Evolutionary conservation across 129 eudicot genomes (phyloP), one percentile per base, ranked within the genome.

Genomic region (Pulicaria dysenterica): DNA sequence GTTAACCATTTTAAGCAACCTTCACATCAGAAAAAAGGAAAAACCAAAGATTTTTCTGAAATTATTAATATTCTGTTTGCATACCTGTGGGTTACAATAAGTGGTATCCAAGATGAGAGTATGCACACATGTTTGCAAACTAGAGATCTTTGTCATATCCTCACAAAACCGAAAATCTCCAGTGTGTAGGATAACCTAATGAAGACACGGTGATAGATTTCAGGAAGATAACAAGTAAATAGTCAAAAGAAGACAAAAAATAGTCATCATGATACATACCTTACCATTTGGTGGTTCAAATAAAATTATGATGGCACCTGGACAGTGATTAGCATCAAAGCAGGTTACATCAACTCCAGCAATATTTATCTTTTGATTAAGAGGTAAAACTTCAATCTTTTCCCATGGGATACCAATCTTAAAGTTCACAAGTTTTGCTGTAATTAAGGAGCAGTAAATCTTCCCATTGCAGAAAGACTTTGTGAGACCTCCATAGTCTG

Each of bases 311-410:
- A 95, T 54, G 57, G 99, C 82, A 81, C 99, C 97, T 48, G 96
- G 99, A 77, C 97, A 95, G 76, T 95, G 99, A 67, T 95, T 95
- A 53, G 99, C 99, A 85, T 91, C 99, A 78, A 86, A 91, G 71
- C 97, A 95, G 4, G 99, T 95, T 38, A 95, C 96, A 76, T 86
- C 84, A 75, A 81, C 81, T 63, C 99, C 99, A 11, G 81, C 83
- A 67, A 95, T 82, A 59, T 14, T 75, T 48, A 88, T 84, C 79
- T 83, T 95, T 83, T 90, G 84, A 64, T 88, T 83, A 41, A 95
- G 81, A 53, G 99, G 97, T 83, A 95, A 62, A 81, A 95, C 80
- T 71, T 88, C 85, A 38, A 95, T 68, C 44, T 77, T 82, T 45
- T 88, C 97, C 97, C 86, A 91, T 49, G 97, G 86, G 77, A 90